A percentile compares a stretch with the other conserved stretches of the same genome.
phyloP scores from a whole-genome alignment of 2,329 filamentous ascomycete species.

The Claviceps sp. region DNA sequence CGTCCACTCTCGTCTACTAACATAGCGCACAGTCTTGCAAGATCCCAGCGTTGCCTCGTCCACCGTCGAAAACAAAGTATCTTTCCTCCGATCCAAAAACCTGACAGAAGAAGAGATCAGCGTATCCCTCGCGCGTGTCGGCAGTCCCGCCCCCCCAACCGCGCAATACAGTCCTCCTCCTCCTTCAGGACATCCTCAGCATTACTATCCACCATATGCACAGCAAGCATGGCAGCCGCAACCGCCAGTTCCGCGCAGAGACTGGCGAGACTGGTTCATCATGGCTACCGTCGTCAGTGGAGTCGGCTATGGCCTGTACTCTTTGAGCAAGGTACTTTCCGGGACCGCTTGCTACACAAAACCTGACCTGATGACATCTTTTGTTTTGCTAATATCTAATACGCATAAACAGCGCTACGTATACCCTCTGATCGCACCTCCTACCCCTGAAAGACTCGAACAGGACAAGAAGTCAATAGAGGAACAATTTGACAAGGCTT shows the following conservation, averaged over 20 bases:
- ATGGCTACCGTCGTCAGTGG: constrained; percentile 93
- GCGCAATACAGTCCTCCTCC: constrained; percentile 26
- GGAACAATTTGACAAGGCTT: constrained; percentile 85
- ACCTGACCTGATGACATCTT: not conserved
- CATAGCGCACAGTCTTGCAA: constrained; percentile 57
- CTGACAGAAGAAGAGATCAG: constrained; percentile 93
- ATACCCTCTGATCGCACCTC: constrained; percentile 78
- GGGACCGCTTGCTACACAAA: not conserved
- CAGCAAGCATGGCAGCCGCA: constrained; percentile 45
- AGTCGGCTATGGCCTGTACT: constrained; percentile 78
- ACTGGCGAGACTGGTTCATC: constrained; percentile 99
- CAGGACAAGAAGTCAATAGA: constrained; percentile 90
- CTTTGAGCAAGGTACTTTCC: constrained; percentile 62
- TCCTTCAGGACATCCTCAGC: constrained; percentile 27
- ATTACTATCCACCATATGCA: constrained; percentile 34
- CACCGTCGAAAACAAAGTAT: constrained; percentile 82
- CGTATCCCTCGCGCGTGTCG: constrained; percentile 59
- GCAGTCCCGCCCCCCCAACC: constrained; percentile 32
- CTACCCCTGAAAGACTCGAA: constrained; percentile 84
- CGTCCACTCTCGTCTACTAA: not conserved
- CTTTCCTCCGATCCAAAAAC: constrained; percentile 93
- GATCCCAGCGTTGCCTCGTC: constrained; percentile 84
- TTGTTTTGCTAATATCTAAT: not conserved
- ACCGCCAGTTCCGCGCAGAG: constrained; percentile 56
- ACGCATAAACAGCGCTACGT: constrained; percentile 59